Base-by-base conservation (phyloP, 768 basidiomycete species). In the Candolleomyces efflorescens region DNA sequence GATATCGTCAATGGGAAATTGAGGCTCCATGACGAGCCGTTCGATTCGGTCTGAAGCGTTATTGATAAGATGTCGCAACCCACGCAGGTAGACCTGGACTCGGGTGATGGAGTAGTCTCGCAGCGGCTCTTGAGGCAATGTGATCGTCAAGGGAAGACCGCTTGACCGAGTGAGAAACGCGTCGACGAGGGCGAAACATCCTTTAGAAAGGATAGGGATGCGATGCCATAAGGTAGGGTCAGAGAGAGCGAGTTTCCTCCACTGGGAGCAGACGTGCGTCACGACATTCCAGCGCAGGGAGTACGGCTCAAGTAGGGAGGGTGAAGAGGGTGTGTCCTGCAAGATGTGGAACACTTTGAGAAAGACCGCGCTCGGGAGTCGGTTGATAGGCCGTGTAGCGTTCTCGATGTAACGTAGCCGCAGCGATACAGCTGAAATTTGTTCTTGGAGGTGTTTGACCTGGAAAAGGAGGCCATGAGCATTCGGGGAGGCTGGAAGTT, bases 1-100 rank as follows among this genome's bases (percentile, higher is more conserved):
- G n/a, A 56, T 3, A 46, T 45, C 44, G 24, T 46, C 55, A 20
- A 56, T 56, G 32, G 55, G 55, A 38, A 56, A 56, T 38, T 45
- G 45, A 17, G 55, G 55, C 23, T 56, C 55, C 11, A 56, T 26
- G 27, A 56, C 23, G 12, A 54, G 12, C 3, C 53, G 18, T 9
- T 23, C 46, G 46, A 46, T 38, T 22, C 46, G 1, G 45, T 44
- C 20, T 12, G 26, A 2, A n/a, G 46, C 44, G 3, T 17, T 46
- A 17, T 45, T 26, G 41, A 54, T 17, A 27, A 36, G 18, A 6
- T 37, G 39, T 15, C 51, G 51, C 18, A 53, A 37, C 6, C 20
- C 53, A 18, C 44, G n/a, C 2, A n/a, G 43, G 5, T 36, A 54
- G 11, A 4, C 6, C 45, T 54, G 53, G 39, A 46, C 44, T 37